phyloP scores from a whole-genome alignment of 257 asterid genomes.

The Fraxinus cuspidata region DNA sequence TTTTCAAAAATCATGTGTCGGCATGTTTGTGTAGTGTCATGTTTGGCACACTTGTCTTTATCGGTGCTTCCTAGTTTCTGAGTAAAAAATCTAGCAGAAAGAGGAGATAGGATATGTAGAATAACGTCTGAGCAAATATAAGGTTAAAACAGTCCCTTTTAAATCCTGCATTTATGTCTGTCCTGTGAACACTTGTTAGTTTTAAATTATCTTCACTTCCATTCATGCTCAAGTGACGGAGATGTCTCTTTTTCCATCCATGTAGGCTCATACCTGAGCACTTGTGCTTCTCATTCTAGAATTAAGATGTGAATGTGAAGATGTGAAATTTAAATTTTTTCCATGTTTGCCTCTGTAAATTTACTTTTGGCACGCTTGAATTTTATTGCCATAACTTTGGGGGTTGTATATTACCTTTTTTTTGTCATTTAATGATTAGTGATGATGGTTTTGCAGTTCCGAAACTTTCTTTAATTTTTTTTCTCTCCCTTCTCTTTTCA shows the following conservation, averaged over 20 bases:
- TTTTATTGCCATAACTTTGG: not conserved
- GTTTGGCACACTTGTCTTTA: not conserved
- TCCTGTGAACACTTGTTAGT: not conserved
- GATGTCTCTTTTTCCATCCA: not conserved
- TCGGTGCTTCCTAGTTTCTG: not conserved
- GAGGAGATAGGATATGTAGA: not conserved
- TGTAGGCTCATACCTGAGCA: constrained; percentile 14
- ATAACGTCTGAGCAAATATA: not conserved
- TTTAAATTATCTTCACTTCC: not conserved
- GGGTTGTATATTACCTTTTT: not conserved
- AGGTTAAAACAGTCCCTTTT: not conserved
- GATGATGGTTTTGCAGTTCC: constrained; percentile 13
- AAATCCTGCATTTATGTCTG: not conserved
- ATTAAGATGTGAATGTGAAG: not conserved
- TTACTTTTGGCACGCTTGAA: not conserved
- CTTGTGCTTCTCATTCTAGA: constrained; percentile 11
- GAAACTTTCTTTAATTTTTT: not conserved
- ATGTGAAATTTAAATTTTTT: not conserved
- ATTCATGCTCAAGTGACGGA: not conserved
- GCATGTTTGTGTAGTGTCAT: not conserved
- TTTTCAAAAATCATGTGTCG: no score
- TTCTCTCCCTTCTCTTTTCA: constrained; percentile 30
- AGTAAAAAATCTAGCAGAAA: not conserved
- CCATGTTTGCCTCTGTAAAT: not conserved
- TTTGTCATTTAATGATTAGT: not conserved